Base-by-base conservation (phyloP, 495 filamentous ascomycete species). In the Tuber microsphaerosporum region DNA sequence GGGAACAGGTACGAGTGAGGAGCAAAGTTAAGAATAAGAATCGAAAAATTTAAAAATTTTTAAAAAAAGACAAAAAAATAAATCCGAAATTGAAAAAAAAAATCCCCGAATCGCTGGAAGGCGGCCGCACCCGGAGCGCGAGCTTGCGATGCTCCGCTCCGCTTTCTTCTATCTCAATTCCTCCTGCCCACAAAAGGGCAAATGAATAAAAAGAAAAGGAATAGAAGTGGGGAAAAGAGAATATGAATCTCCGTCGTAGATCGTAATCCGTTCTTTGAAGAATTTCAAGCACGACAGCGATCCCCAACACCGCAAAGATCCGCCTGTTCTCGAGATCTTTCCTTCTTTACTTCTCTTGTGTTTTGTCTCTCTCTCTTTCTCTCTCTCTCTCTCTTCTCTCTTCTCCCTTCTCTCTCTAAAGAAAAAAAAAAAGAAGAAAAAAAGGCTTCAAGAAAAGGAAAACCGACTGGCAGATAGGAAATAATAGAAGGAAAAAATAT, bases 61-160 rank as follows among this genome's bases (percentile, higher is more conserved):
- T n/a, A 46, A 46, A 31, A 61, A 61, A 31, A 1, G 26, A 61
- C 31, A 65, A 17, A 65, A 65, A 17, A 17, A 26, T 70, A 69
- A 72, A 74, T 73, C 77, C 73, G 79, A 75, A 79, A 79, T 71
- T 61, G 45, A 72, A 51, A 45, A 71, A 79, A 73, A 69, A 78
- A 69, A 39, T 71, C 76, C 61, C 69, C 76, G 72, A 72, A 46
- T 78, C 76, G 73, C 77, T 70, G 61, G 75, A 69, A 70, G 73
- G 73, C 61, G 72, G 75, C 73, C 72, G 73, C 76, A 77, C 72
- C 45, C 56, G 45, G 48, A 70, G 76, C 72, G 72, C 48, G 72
- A 75, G 51, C 69, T 78, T 71, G 76, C 76, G 74, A 46, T 71
- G 39, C 71, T 65, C 56, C 56, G 56, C 26, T 65, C 26, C 56